Evolutionary conservation across 306 rosid genomes (phyloP), one percentile per base, ranked within the genome.

Genomic region (Cucurbita pepo): DNA sequence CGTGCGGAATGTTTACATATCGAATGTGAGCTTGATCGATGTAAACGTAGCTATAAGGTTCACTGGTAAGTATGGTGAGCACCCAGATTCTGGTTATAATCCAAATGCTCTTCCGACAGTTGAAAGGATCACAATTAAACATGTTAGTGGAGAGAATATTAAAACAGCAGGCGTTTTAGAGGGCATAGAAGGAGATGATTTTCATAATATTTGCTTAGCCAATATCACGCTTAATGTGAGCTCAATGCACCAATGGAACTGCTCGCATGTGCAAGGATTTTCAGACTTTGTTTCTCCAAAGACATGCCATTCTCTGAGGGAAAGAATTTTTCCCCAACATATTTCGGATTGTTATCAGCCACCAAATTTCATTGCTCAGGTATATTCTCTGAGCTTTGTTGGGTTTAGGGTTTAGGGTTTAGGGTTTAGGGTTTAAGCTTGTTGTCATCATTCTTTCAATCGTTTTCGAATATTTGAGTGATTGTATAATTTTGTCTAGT

Each of bases 21-120:
- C 87, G 2, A 73, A 81, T 18, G 78, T 79, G 1, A 75, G 55
- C 43, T 51, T 88, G 76, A 79, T 81, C 19, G 79, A 83, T 44
- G 54, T 85, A 41, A 13, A 79, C 56, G 7, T 76, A 63, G 95
- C 84, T 19, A 77, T 89, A 25, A 55, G 72, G 52, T 76, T 78
- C 56, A 81, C 76, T 1, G 90, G 88, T 66, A 78, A 76, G 74
- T 64, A 15, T 45, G 87, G 91, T 22, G 67, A 83, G 18, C 95
- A 89, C 79, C 90, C 95, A 45, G 85, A 86, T 70, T 89, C 85
- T 37, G 45, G 79, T 48, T 89, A 78, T 63, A 86, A 89, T 78
- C 91, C 87, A 15, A 80, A 56, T 71, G 87, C 81, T 14, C 77
- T 83, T 43, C 91, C 95, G 0, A 69, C 59, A 30, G 77, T 88